These are phyloP conservation scores for Phlebiopsis gigantea DNA, from an alignment of 768 basidiomycete species.

Conservation along the genomic window DNA sequence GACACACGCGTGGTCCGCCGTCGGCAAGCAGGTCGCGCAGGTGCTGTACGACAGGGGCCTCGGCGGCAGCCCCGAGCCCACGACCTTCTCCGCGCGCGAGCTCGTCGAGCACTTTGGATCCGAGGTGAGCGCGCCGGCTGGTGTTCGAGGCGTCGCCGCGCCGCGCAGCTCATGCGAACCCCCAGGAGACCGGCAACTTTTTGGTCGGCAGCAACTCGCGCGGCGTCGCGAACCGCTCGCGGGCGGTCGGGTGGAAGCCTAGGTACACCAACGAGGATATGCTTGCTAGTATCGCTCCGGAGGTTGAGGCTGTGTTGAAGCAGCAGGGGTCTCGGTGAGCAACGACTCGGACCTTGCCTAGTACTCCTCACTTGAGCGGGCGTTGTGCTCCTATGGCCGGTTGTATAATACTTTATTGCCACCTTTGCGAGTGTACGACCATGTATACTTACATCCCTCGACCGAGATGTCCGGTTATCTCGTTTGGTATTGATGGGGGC, in stretches of 20 bases:
- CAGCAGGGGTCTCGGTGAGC: not conserved
- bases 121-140: not conserved
- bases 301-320: not conserved
- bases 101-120: constrained; percentile 24
- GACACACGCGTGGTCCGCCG: constrained; percentile 24
- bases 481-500: too few relatives aligned
- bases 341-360: too few relatives aligned
- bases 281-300: constrained; percentile 10
- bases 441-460: too few relatives aligned
- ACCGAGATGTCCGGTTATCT: too few relatives aligned
- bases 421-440: too few relatives aligned
- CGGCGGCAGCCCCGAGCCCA: constrained; percentile 29
- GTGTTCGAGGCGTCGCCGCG: not conserved
- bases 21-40: constrained; percentile 30
- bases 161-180: not conserved
- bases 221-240: constrained; percentile 2
- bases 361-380: too few relatives aligned
- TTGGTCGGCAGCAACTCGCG: constrained; percentile 11
- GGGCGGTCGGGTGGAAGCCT: constrained; percentile 16
- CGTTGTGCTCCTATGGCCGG: too few relatives aligned
- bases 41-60: constrained; percentile 26
- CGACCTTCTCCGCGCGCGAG: constrained; percentile 39
- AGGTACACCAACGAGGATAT: constrained; percentile 7
- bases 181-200: not conserved
- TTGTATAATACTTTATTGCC: too few relatives aligned